Base-by-base conservation (phyloP, 1,284 basidiomycete genomes). In the Cutaneotrichosporon arboriforme region DNA sequence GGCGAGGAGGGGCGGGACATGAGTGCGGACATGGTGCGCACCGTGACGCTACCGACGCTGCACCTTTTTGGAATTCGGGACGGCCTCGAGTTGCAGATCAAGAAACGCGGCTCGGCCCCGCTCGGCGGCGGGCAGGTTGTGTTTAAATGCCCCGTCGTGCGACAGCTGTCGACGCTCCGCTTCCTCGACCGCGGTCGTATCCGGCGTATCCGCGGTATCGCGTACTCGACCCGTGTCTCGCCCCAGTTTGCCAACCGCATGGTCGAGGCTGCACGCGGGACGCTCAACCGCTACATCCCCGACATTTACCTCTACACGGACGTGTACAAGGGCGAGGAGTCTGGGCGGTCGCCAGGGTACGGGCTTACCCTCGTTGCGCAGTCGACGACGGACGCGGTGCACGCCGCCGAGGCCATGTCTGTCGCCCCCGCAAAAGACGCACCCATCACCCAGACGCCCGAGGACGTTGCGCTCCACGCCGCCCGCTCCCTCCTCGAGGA, bases 241-340 rank as follows among this genome's bases (percentile, higher is more conserved):
- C 94, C 96, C 17, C 93, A 98, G 69, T 90, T 98, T 70, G 92
- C 93, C 2, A 97, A 97, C 73, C 83, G 96, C 43, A 90, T 98
- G 85, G 96, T 98, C 52, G 94, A 97, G 66, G 82, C 91, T 2
- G 85, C 90, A 10, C 83, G 96, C 39, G 88, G 88, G 3, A 81
- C 98, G 21, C 80, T 99, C 35, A 97, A 97, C 68, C 85, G 93
- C 4, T 97, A 90, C 74, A 96, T 98, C 57, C 94, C 94, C 22
- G 96, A 99, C 70, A 90, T 97, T 26, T 97, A 98, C 74, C 83
- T 99, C 23, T 96, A 97, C 71, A 96, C 96, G 1, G 96, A 98
- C 65, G 92, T 97, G 13, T 98, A 97, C 77, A 92, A 96, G 69
- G 93, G 93, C 9, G 89, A 92, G 21, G 96, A 98, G 58, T 90